phyloP scores from a whole-genome alignment of 805 yeast genomes.

The Candida rishiriensis region DNA sequence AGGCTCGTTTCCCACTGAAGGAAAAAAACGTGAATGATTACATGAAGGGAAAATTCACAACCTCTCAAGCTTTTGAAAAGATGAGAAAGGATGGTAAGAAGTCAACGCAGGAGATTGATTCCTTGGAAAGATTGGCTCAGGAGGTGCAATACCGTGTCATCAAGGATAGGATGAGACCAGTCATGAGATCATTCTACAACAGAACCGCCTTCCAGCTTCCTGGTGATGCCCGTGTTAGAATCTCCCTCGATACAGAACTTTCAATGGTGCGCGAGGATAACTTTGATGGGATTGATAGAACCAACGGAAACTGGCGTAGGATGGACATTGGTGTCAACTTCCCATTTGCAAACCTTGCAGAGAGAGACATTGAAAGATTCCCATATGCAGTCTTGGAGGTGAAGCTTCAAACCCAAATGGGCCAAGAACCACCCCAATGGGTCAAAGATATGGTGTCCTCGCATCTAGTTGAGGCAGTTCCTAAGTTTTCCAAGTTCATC shows the following conservation, averaged over 20 bases:
- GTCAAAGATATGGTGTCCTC: conserved; percentile 86
- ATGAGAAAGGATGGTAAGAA: conserved; percentile 91
- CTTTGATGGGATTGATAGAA: conserved; percentile 88
- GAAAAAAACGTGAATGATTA: conserved; percentile 88
- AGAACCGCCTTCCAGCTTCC: conserved; percentile 99
- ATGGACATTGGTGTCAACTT: conserved; percentile 97
- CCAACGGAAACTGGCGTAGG: conserved; percentile 94
- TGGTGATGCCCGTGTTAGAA: conserved; percentile 98
- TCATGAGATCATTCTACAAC: conserved; percentile 91
- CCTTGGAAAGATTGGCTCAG: conserved; percentile 84
- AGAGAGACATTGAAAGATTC: conserved; percentile 82
- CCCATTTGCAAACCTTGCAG: conserved; percentile 86
- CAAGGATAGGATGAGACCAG: conserved; percentile 84
- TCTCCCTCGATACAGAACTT: conserved; percentile 93
- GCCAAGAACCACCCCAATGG: conserved; percentile 99
- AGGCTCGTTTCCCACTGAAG: conserved; percentile 90
- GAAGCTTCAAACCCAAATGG: conserved; percentile 93
- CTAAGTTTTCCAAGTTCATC: conserved; percentile 94
- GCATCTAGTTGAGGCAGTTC: conserved; percentile 96
- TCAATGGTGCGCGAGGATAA: conserved; percentile 98
- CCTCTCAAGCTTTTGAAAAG: conserved; percentile 85
- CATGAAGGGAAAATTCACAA: conserved; percentile 79
- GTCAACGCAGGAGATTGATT: conserved; percentile 80
- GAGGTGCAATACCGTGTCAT: conserved; percentile 90
- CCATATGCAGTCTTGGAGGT: conserved; percentile 98